Evolutionary conservation across 306 rosid genomes (phyloP).

Genomic region (Lathyrus sativus): DNA sequence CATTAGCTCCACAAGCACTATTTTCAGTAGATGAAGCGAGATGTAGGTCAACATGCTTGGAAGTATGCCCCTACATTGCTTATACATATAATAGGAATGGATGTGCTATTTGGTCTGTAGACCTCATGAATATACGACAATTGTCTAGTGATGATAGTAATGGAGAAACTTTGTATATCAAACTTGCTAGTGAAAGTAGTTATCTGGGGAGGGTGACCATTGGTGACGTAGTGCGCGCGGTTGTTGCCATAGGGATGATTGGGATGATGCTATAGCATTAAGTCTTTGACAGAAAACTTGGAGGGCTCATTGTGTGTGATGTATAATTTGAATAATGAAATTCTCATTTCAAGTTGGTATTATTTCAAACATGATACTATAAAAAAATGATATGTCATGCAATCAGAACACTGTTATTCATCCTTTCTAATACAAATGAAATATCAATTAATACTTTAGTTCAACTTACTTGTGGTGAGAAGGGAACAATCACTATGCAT

Average conservation of each 20-base stretch:
- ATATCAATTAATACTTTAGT: no score
- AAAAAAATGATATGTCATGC: no score
- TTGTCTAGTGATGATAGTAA: conserved; percentile 42
- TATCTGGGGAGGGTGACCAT: background rate
- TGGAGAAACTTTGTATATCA: conserved; percentile 44
- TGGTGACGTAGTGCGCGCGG: conserved; percentile 32
- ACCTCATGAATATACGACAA: conserved; percentile 44
- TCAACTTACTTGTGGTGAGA: background rate
- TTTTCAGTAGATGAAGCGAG: conserved; percentile 33
- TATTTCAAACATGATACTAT: no score
- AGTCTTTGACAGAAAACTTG: no score
- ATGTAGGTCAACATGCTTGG: conserved; percentile 46
- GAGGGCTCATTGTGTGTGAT: background rate
- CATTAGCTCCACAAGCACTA: conserved; percentile 15
- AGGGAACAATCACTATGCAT: background rate
- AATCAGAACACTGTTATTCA: no score
- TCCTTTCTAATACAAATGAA: no score
- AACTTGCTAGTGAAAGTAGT: conserved; percentile 36
- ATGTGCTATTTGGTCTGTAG: conserved; percentile 49
- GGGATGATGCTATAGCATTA: no score
- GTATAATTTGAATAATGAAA: conserved; percentile 6
- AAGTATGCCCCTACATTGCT: conserved; percentile 49
- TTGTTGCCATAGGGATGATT: conserved; percentile 28
- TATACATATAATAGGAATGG: conserved; percentile 42
- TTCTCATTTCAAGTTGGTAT: conserved; percentile 4